phyloP scores from a whole-genome alignment of 495 filamentous ascomycete species.

The Neurospora sp. region DNA sequence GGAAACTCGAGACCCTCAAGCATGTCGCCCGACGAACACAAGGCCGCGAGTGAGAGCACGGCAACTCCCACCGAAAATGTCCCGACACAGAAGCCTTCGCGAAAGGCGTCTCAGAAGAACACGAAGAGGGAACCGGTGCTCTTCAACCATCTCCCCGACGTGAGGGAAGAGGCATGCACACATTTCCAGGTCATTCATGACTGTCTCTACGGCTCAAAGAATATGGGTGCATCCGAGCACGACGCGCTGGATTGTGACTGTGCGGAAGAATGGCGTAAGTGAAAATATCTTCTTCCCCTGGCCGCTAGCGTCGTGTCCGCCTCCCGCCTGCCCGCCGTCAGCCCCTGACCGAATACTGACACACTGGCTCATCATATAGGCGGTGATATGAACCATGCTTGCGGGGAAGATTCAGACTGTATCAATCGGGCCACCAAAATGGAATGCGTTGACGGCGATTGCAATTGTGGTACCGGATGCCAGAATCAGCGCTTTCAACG shows the following conservation, averaged over 20 bases:
- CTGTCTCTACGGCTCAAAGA: conserved; percentile 81
- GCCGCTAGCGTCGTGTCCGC: conserved; percentile 1
- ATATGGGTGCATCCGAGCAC: conserved; percentile 80
- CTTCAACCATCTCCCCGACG: conserved; percentile 60
- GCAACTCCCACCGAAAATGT: conserved; percentile 27
- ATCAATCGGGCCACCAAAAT: conserved; percentile 98
- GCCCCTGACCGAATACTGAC: conserved; percentile 5
- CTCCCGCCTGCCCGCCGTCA: conserved; percentile 6
- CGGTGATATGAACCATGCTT: conserved; percentile 66
- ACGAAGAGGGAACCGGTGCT: conserved; percentile 49
- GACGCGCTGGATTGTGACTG: conserved; percentile 95
- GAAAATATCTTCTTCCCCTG: conserved; percentile 4
- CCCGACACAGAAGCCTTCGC: conserved; percentile 59
- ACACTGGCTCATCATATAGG: conserved; percentile 42
- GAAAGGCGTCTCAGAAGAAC: conserved; percentile 65
- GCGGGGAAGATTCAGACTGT: conserved; percentile 94
- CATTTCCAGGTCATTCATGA: conserved; percentile 73
- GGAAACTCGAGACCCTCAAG: conserved; percentile 25
- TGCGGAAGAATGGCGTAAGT: conserved; percentile 91
- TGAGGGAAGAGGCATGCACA: conserved; percentile 59
- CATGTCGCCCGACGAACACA: conserved; percentile 35
- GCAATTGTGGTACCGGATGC: conserved; percentile 77
- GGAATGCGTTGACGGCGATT: conserved; percentile 77
- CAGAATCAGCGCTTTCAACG: conserved; percentile 94
- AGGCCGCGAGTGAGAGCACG: conserved; percentile 30